These are phyloP conservation scores for Fomitiporia mediterranea DNA, from an alignment of 1,284 basidiomycete genomes.

Conservation along the genomic window DNA sequence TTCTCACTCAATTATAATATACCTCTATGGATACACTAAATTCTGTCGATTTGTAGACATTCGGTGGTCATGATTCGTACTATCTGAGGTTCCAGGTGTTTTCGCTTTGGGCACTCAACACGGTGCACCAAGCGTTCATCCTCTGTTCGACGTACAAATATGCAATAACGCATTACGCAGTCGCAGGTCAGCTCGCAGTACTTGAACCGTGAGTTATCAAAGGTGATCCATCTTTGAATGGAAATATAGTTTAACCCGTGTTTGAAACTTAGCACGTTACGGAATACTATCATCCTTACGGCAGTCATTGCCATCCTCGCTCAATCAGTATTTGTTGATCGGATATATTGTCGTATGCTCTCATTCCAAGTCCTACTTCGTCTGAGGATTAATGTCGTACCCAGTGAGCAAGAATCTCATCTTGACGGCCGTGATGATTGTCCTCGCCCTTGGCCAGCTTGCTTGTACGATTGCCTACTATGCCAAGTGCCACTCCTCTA, in stretches of 20 bases:
- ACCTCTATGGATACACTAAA: no score
- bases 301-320: conserved; percentile 1
- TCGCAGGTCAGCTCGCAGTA: neutral
- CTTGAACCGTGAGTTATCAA: neutral
- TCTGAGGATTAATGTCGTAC: neutral
- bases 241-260: no score
- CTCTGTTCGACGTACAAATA: conserved; percentile 6
- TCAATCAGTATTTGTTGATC: conserved; percentile 3
- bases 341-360: conserved; percentile 7
- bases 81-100: conserved; percentile 2
- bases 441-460: conserved; percentile 1
- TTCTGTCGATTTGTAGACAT: no score
- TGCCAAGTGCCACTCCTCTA: neutral
- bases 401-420: conserved; percentile 8
- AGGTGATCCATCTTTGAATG: no score
- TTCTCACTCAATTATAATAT: no score
- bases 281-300: conserved; percentile 1
- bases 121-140: conserved; percentile 13
- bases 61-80: neutral
- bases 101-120: conserved; percentile 13
- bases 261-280: neutral
- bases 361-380: neutral
- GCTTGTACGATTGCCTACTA: neutral
- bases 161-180: conserved; percentile 10
- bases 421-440: neutral